Evolutionary conservation across 2,329 filamentous ascomycete genomes (phyloP), one percentile per base, ranked within the genome.

Genomic region (Calonectria ilicicola): DNA sequence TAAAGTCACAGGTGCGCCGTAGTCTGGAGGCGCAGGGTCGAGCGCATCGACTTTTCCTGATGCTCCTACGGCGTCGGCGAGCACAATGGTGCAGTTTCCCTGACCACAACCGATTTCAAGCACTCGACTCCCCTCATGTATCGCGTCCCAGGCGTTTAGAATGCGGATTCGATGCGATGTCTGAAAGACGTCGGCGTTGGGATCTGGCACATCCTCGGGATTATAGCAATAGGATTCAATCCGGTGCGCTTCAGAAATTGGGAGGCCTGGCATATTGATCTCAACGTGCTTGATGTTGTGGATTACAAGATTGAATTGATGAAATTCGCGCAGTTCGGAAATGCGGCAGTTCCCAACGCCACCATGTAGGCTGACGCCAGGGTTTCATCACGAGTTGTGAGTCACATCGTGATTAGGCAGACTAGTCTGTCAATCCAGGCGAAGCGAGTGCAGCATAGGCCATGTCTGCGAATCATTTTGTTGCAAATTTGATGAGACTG

Each of bases 41-140:
- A 91, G 79, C 5, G 88, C 89, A 65, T 86, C 85, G 17, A 91
- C 82, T 58, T 81, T 81, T 0, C 89, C 88, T 0, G 80, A 35
- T 15, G 84, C 77, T 3, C 87, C 86, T 1, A 89, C 85, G 23
- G 77, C 84, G 75, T 84, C 78, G 56, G 90, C 90, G 21, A 92
- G 85, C 3, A 87, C 87, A 14, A 86, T 83, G 2, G 90, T 91
- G 75, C 86, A 88, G 72, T 89, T 89, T 2, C 90, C 90, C 75
- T 92, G 90, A 1, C 90, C 90, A 80, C 90, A 91, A 63, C 90
- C 90, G 44, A 92, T 80, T 78, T 92, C 90, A 2, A 92, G 84
- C 8, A 91, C 79, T 3, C 83, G 84, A 10, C 21, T 53, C 3
- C 63, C 46, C 9, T 38, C 29, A 1, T 32, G 23, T 12, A 66